Conservation (phyloP, 2,329 filamentous ascomycete genomes). For the Ascochyta pisi region DNA sequence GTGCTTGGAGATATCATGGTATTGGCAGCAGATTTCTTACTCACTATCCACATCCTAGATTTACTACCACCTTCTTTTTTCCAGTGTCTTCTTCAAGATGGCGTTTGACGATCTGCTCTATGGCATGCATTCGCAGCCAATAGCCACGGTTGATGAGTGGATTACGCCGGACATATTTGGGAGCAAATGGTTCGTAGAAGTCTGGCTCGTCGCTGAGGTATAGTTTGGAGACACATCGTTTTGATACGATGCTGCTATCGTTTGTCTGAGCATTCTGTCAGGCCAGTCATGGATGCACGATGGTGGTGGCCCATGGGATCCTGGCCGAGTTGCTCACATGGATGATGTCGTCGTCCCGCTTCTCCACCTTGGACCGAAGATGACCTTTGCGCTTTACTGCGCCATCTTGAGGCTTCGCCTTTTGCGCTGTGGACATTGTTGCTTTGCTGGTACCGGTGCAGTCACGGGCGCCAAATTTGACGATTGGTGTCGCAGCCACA, state of each 20-base stretch:
- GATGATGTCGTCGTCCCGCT: constrained; percentile 63
- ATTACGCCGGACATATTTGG: constrained; percentile 80
- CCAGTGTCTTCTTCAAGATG: constrained; percentile 69
- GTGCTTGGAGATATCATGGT: constrained; percentile 11
- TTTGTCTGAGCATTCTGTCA: constrained; percentile 68
- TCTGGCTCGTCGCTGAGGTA: constrained; percentile 80
- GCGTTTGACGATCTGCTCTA: constrained; percentile 75
- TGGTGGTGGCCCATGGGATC: not conserved
- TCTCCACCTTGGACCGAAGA: constrained; percentile 33
- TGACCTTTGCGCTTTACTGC: constrained; percentile 20
- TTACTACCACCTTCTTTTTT: constrained; percentile 76
- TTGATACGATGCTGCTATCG: constrained; percentile 89
- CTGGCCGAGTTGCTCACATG: constrained; percentile 52
- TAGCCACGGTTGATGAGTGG: constrained; percentile 91
- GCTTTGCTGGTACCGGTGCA: constrained; percentile 4
- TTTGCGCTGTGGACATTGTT: constrained; percentile 20
- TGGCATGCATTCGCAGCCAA: constrained; percentile 81
- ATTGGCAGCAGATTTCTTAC: constrained; percentile 48
- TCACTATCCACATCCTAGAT: constrained; percentile 90
- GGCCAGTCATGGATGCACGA: constrained; percentile 12
- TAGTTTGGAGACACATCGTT: constrained; percentile 87
- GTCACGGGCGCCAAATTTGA: constrained; percentile 14
- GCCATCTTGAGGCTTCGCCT: constrained; percentile 22
- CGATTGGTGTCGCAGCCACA: constrained; percentile 23
- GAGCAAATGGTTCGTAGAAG: constrained; percentile 87